Percentiles rank a stretch among this genome's conserved stretches.
phyloP scores from a whole-genome alignment of 805 yeast species.

The Wickerhamomyces silvicola region DNA sequence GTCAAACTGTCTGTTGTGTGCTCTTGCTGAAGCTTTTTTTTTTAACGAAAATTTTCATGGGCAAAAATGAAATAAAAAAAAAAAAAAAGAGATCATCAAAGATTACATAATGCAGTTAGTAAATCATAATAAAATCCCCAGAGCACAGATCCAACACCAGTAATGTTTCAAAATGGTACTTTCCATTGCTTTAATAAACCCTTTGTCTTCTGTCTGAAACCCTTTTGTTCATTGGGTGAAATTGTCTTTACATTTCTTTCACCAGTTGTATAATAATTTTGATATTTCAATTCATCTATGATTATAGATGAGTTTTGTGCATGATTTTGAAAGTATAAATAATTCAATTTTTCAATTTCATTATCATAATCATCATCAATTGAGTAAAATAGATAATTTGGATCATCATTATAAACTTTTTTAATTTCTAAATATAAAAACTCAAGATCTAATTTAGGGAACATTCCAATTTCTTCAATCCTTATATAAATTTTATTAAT shows the following conservation, averaged over 20 bases:
- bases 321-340: slow-evolving; percentile 1
- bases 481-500: slow-evolving; percentile 34
- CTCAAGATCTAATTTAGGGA: slow-evolving; percentile 45
- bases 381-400: slow-evolving; percentile 8
- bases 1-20: too few species aligned
- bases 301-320: too few species aligned
- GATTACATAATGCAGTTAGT: too few species aligned
- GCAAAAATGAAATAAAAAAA: too few species aligned
- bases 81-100: too few species aligned
- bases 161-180: slow-evolving; percentile 2
- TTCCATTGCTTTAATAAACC: neutral
- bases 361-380: neutral
- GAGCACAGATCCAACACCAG: too few species aligned
- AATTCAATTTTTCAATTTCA: slow-evolving; percentile 1
- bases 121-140: too few species aligned
- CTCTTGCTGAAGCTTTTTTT: too few species aligned
- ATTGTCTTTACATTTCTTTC: neutral
- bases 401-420: neutral
- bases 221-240: neutral
- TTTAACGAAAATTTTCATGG: too few species aligned
- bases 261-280: slow-evolving; percentile 1
- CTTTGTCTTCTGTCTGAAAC: neutral
- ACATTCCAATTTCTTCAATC: slow-evolving; percentile 53
- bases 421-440: slow-evolving; percentile 36
- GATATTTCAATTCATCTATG: neutral